These are phyloP conservation scores for Candida sithepensis DNA, from an alignment of 805 yeast genomes.

Conservation along the genomic window DNA sequence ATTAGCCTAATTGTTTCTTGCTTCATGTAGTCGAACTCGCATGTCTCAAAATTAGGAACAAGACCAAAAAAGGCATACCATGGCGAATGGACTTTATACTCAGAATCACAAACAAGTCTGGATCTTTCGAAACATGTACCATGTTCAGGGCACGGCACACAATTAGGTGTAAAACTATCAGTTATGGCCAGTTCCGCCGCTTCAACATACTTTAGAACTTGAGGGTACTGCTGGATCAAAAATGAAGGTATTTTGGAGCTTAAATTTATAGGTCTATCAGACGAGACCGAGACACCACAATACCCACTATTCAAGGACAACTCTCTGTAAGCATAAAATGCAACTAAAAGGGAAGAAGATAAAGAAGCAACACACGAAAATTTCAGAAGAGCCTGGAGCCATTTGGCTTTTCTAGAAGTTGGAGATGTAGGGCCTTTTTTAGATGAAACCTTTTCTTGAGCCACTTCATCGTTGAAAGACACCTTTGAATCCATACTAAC, in stretches of 20 bases:
- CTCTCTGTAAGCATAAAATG: conserved; percentile 56
- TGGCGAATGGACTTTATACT: conserved; percentile 49
- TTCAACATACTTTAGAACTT: conserved; percentile 25
- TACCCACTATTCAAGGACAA: conserved; percentile 64
- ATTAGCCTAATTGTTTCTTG: conserved; percentile 64
- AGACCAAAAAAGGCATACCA: conserved; percentile 53
- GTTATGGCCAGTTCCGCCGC: conserved; percentile 44
- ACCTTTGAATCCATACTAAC: too few relatives aligned
- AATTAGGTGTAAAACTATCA: conserved; percentile 48
- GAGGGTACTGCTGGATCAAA: conserved; percentile 5
- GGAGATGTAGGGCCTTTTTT: neutral
- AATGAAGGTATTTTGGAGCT: conserved; percentile 18
- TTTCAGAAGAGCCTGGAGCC: neutral
- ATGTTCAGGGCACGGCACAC: conserved; percentile 78
- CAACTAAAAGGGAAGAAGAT: conserved; percentile 37
- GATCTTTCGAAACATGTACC: conserved; percentile 67
- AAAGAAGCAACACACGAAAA: conserved; percentile 21
- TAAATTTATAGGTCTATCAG: conserved; percentile 12
- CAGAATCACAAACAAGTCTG: conserved; percentile 67
- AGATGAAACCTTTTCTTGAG: neutral
- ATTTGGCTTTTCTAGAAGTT: neutral
- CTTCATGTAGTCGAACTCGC: conserved; percentile 72
- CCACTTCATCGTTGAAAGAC: neutral
- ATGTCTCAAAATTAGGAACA: conserved; percentile 58
- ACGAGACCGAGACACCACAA: conserved; percentile 57